Conservation (phyloP, 176 grass and related monocot genomes). For the Carex cristatella region DNA sequence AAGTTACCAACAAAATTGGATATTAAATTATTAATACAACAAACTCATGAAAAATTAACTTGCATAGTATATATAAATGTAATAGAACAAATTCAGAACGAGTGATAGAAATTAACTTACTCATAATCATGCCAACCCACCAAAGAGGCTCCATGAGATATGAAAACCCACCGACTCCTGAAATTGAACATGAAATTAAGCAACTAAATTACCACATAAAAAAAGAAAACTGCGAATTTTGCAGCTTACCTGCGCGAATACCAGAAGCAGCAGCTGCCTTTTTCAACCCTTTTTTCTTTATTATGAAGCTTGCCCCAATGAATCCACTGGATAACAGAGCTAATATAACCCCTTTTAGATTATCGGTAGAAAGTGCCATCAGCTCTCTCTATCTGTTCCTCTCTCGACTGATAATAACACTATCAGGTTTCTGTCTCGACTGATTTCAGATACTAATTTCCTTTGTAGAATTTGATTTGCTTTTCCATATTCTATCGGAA, state of each 20-base stretch:
- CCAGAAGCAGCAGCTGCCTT: constrained; percentile 73
- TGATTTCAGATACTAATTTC: not conserved
- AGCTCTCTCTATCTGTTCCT: not conserved
- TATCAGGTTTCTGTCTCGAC: not conserved
- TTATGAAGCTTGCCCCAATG: constrained; percentile 96
- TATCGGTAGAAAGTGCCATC: constrained; percentile 67
- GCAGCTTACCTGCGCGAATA: constrained; percentile 55
- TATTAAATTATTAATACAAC: not conserved
- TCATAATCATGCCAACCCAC: constrained; percentile 97
- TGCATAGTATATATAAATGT: not conserved
- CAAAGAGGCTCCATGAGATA: constrained; percentile 92
- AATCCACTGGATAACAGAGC: constrained; percentile 88
- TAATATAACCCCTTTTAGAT: constrained; percentile 70
- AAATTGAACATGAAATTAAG: not conserved
- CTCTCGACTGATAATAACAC: not conserved
- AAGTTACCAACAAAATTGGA: not conserved
- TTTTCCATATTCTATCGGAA: not conserved
- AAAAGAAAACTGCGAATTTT: not conserved
- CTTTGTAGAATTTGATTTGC: not conserved
- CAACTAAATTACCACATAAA: not conserved
- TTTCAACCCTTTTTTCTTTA: constrained; percentile 96
- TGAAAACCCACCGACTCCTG: constrained; percentile 84
- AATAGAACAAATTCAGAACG: not conserved
- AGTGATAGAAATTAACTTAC: constrained; percentile 37
- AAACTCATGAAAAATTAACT: not conserved